Base-by-base conservation (phyloP, 1,284 basidiomycete species). In the Apiotrichum montevideense region DNA sequence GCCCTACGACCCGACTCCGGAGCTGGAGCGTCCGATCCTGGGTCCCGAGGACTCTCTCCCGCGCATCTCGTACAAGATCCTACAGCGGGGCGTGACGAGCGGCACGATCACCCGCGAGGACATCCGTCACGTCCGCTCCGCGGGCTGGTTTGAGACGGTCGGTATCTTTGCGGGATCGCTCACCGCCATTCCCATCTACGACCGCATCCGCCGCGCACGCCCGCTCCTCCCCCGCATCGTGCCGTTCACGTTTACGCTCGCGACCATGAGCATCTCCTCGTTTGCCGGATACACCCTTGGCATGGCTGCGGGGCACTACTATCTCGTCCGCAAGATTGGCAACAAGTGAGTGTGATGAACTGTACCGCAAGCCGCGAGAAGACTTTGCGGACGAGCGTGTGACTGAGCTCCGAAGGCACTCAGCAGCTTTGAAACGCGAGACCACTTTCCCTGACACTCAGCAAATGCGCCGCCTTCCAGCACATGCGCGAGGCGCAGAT, bases 81-180 rank as follows among this genome's bases (percentile, higher is more conserved):
- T 13, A 39, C 37, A 39, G 8, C 13, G 37, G 8, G 10, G 41
- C 10, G 10, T 15, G 41, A 15, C 41, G n/a, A 14, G 56, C 67
- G 71, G 71, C 41, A 66, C 68, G 50, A 70, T 72, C 44, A 56
- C 60, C 3, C 66, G 64, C 43, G 47, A 40, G 5, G 71, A 72
- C 57, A 55, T 72, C 15, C 63, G 70, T 32, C 46, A 66, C 6
- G 54, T 72, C 11, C 63, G 63, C 45, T 63, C 63, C 3, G 70
- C 68, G 52, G 62, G 53, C 56, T 59, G 59, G 52, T 67, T 72
- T 55, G 55, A 62, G 33, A 34, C 47, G 15, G 51, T 55, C 34
- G 52, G 60, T 3, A 37, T 61, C 33, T 52, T 52, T 15, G 21
- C 21, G 21, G 66, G 66, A 8, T 29, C 58, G 14, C 42, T 51